These are phyloP conservation scores for Phaffia rhodozyma DNA, from an alignment of 1,284 basidiomycete species.

Conservation along the genomic window DNA sequence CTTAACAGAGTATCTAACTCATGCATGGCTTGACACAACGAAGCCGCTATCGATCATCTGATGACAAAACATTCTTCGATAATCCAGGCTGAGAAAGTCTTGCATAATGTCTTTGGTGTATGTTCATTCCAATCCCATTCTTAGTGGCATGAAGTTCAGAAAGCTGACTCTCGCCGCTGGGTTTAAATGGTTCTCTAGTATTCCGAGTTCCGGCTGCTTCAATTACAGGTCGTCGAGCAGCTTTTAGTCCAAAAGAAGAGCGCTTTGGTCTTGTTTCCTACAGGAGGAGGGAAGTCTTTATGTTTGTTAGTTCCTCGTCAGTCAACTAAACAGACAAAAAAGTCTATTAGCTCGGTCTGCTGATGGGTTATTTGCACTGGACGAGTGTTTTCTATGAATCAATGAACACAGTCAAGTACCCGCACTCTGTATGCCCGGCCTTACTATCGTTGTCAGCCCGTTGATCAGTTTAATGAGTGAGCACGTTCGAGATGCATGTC, in stretches of 20 bases:
- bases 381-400: neutral
- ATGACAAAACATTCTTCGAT: neutral
- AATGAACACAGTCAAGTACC: neutral
- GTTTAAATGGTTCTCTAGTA: neutral
- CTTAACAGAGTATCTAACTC: neutral
- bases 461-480: slow-evolving; percentile 13
- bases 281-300: slow-evolving; percentile 8
- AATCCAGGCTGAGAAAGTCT: neutral
- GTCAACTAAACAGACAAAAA: neutral
- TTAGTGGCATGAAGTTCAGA: neutral
- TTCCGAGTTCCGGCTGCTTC: slow-evolving; percentile 2
- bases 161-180: neutral
- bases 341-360: neutral
- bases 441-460: slow-evolving; percentile 10
- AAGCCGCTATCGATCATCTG: neutral
- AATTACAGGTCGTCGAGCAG: neutral
- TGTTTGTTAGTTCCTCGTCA: neutral
- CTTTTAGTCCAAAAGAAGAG: neutral
- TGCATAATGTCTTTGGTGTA: neutral
- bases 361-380: no score
- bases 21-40: neutral
- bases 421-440: slow-evolving; percentile 4
- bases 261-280: slow-evolving; percentile 6
- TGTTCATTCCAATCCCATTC: neutral
- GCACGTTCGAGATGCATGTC: neutral